phyloP scores from a whole-genome alignment of 176 grass and related monocot genomes.

The Zoysia pacifica region DNA sequence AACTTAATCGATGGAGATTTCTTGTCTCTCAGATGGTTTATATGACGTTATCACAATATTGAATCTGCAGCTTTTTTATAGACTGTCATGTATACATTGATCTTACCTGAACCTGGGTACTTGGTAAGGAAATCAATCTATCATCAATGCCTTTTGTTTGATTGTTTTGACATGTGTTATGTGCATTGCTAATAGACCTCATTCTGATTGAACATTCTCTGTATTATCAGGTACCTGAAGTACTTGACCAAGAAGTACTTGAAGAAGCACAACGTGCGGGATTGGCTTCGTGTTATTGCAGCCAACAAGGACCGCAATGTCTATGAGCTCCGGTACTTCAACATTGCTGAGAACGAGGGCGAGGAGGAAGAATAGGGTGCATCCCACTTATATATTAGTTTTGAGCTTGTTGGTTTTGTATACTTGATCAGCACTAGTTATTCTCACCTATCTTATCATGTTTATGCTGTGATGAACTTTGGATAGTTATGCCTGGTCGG shows the following conservation, averaged over 20 bases:
- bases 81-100: neutral
- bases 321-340: slow-evolving; percentile 87
- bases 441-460: slow-evolving; percentile 20
- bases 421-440: slow-evolving; percentile 40
- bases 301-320: slow-evolving; percentile 77
- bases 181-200: neutral
- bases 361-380: slow-evolving; percentile 79
- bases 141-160: neutral
- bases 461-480: slow-evolving; percentile 32
- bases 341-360: slow-evolving; percentile 86
- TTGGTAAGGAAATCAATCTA: neutral
- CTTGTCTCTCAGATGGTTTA: neutral
- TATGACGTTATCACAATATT: neutral
- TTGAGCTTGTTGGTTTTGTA: slow-evolving; percentile 46
- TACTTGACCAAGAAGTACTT: slow-evolving; percentile 95
- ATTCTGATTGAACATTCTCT: slow-evolving; percentile 3
- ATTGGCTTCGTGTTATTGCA: slow-evolving; percentile 83
- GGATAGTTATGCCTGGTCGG: slow-evolving; percentile 2
- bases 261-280: slow-evolving; percentile 90
- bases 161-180: neutral
- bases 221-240: slow-evolving; percentile 68
- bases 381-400: slow-evolving; percentile 34
- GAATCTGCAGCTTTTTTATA: neutral
- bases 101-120: neutral
- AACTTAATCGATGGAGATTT: neutral